Evolutionary conservation across 2,329 filamentous ascomycete species (phyloP), one percentile per base, ranked within the genome.

Genomic region (Fusarium chaquense): DNA sequence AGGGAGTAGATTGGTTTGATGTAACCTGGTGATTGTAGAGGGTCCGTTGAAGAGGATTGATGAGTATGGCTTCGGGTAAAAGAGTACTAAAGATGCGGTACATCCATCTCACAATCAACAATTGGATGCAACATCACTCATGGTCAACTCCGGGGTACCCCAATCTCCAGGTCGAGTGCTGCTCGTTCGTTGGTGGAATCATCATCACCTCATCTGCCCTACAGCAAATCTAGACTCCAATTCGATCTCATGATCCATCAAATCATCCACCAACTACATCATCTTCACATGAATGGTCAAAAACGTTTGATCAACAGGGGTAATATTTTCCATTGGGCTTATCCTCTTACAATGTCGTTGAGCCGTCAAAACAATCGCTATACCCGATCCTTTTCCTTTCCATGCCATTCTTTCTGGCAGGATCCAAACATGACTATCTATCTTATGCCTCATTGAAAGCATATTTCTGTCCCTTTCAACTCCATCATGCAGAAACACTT

Each of bases 401-500:
- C 53, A 30, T 56, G 32, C 32, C 53, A 28, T 36, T 11, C 28
- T 30, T 28, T 52, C 24, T 36, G 46, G 32, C 35, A 28, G 35
- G 32, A 15, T 35, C 51, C 28, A 57, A 45, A 46, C 55, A 50
- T 38, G 7, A 28, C 49, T 18, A 22, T 58, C 45, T 46, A 32
- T 62, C 62, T 55, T 50, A 52, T 53, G 52, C 47, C 35, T 28
- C 41, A 30, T 56, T 35, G 36, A 20, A 36, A 32, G 49, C 60
- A 56, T 55, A 50, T 24, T 33, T 36, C 10, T 20, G 44, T 53
- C 58, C 53, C 54, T 53, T 46, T 51, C 59, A 75, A 72, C 61
- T 72, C 71, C 70, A 55, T 69, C 56, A 70, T 67, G 58, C 51
- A 65, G 45, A 67, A 72, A 73, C 52, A 58, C 65, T 52, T 26